Base-by-base conservation (phyloP, 345 rosid genomes). In the Heritiera littoralis region DNA sequence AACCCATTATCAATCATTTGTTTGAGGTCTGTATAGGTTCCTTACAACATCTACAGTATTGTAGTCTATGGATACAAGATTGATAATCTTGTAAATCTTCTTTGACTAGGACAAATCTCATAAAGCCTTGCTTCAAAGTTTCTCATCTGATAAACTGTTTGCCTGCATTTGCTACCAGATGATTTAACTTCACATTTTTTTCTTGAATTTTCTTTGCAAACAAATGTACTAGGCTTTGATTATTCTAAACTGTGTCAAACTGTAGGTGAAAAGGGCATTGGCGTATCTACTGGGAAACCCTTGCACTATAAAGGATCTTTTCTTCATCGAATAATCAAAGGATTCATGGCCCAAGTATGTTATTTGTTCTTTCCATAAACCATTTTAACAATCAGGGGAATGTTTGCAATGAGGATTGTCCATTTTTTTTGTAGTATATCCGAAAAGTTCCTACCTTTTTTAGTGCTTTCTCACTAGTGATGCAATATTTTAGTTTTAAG, bases 331-430 rank as follows among this genome's bases (percentile, higher is more conserved):
- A 80, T 97, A 78, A 93, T 94, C 66, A 90, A 84, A 84, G 98
- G 98, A 72, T 97, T 94, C 85, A 94, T 97, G 99, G 98, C 98
- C 65, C 99, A 97, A 80, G 99, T 94, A 89, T 45, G 91, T 78
- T 28, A 52, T 61, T 75, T 77, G 59, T 78, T 52, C 67, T 54
- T 41, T 77, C 5, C 70, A 41, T 55, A 23, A 35, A 38, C 20
- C 40, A 40, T 60, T 75, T 73, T 78, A 48, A 56, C 51, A 54
- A 30, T 51, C 6, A 17, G 28, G 41, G 78, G 77, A 58, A 72
- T 65, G 46, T 76, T 80, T 81, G 9, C 40, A 20, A 40, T 38
- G n/a, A 65, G 66, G 38, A 13, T 82, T 20, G 5, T 51, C 30
- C 45, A 18, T 30, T 67, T n/a, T 30, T 9, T 76, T n/a, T 45